Evolutionary conservation across 2,329 filamentous ascomycete species (phyloP).

Genomic region (Hypomyces perniciosus): DNA sequence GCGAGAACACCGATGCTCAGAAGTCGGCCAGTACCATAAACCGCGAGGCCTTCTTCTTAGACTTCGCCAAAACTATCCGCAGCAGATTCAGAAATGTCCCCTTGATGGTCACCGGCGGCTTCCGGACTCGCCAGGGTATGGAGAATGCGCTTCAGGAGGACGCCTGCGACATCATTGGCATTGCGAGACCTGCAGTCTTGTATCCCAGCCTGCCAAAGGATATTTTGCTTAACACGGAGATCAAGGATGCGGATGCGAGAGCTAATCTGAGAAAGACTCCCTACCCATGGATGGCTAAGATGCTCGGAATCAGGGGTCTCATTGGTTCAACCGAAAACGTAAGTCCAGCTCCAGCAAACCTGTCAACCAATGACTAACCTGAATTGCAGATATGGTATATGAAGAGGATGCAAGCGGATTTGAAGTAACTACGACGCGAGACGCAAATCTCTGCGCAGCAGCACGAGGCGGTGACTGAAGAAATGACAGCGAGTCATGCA

Average conservation of each 20-base stretch:
- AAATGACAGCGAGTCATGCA: no score
- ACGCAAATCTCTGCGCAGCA: no score
- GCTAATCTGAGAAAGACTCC: conserved; percentile 23
- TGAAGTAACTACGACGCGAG: no score
- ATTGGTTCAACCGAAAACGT: conserved; percentile 15
- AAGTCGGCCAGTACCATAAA: conserved; percentile 33
- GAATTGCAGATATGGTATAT: no score
- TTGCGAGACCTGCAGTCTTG: conserved; percentile 33
- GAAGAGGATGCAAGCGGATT: no score
- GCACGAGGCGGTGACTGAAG: no score
- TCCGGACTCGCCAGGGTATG: conserved; percentile 44
- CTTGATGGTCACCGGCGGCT: conserved; percentile 58
- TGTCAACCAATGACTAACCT: neutral
- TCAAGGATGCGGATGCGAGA: conserved; percentile 29
- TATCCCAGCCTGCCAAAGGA: conserved; percentile 33
- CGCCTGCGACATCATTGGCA: conserved; percentile 36
- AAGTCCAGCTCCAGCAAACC: conserved; percentile 1
- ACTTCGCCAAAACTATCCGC: conserved; percentile 51
- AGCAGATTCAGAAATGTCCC: conserved; percentile 36
- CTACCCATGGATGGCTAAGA: conserved; percentile 18
- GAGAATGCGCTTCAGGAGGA: conserved; percentile 32
- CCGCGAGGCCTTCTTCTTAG: conserved; percentile 63
- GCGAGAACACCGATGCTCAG: neutral
- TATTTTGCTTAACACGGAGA: conserved; percentile 28
- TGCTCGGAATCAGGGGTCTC: conserved; percentile 17